These are phyloP conservation scores for Clarkia xantiana DNA, from an alignment of 345 rosid genomes.

Conservation along the genomic window DNA sequence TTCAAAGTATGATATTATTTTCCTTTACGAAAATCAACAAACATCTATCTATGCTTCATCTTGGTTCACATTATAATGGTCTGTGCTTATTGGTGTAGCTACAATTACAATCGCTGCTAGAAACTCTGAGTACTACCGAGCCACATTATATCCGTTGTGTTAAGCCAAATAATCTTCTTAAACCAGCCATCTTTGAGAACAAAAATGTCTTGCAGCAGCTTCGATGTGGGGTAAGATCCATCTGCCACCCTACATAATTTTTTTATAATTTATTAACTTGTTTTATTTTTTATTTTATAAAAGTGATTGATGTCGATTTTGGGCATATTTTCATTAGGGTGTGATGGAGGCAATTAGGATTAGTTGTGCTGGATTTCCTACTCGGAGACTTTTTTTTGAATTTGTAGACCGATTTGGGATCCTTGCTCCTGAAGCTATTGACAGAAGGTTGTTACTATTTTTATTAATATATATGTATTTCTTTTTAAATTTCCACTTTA, in stretches of 20 bases:
- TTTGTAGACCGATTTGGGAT: slow-evolving; percentile 66
- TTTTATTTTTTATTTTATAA: too few relatives aligned
- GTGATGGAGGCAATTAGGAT: slow-evolving; percentile 99
- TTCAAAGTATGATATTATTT: slow-evolving; percentile 50
- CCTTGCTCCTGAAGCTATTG: slow-evolving; percentile 66
- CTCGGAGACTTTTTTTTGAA: slow-evolving; percentile 74
- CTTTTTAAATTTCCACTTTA: not conserved
- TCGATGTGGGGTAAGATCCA: slow-evolving; percentile 59
- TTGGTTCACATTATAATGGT: not conserved
- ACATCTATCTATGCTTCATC: not conserved
- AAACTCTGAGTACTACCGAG: slow-evolving; percentile 84
- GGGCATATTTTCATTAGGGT: slow-evolving; percentile 28
- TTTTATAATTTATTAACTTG: not conserved
- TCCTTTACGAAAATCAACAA: slow-evolving; percentile 4
- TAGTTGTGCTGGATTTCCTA: slow-evolving; percentile 95
- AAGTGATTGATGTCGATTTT: too few relatives aligned
- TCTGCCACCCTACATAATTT: not conserved
- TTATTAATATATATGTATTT: too few relatives aligned
- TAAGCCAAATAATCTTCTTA: slow-evolving; percentile 89
- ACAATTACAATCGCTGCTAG: slow-evolving; percentile 79
- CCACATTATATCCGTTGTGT: slow-evolving; percentile 97
- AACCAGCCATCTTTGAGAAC: slow-evolving; percentile 86
- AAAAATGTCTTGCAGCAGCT: slow-evolving; percentile 76
- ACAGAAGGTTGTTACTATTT: slow-evolving; percentile 42
- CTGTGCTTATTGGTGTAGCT: slow-evolving; percentile 40